A percentile compares a stretch with the other conserved stretches of the same genome.
phyloP scores from a whole-genome alignment of 371 early-diverging fungal genomes.

The Furculomyces boomerangus region DNA sequence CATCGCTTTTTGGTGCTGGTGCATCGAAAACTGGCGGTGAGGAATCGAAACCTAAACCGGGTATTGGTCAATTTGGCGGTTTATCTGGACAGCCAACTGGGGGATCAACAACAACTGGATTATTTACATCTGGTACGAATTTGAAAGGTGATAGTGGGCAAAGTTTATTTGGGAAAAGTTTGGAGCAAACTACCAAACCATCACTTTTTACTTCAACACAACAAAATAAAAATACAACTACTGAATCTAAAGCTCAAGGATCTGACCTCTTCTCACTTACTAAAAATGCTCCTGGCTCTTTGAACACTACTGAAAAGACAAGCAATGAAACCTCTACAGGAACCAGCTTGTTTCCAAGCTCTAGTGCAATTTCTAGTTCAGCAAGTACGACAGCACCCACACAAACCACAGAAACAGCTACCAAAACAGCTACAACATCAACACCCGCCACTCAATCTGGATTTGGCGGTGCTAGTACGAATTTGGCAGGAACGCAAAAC shows the following conservation, averaged over 20 bases:
- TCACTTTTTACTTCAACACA: too few species aligned
- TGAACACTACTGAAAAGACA: background rate
- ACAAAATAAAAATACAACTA: too few species aligned
- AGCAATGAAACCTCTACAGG: background rate
- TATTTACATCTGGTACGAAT: conserved; percentile 4
- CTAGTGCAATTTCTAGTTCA: background rate
- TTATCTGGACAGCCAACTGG: background rate
- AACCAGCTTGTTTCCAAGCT: background rate
- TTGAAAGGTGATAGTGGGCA: too few species aligned
- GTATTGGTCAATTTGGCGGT: conserved; percentile 9
- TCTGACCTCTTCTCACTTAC: too few species aligned
- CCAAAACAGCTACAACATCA: conserved; percentile 7
- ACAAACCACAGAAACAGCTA: conserved; percentile 14
- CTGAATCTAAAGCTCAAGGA: too few species aligned
- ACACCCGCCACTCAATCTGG: conserved; percentile 4
- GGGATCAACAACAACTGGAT: background rate
- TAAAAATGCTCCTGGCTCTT: background rate
- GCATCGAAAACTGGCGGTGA: background rate
- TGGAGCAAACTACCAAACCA: too few species aligned
- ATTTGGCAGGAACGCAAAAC: conserved; percentile 21
- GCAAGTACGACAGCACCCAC: conserved; percentile 7
- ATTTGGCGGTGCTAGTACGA: conserved; percentile 9
- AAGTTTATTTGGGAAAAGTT: too few species aligned
- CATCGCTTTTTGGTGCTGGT: conserved; percentile 4
- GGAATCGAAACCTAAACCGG: conserved; percentile 10